Evolutionary conservation across 1,284 basidiomycete species (phyloP).

Genomic region (Ganoderma resinaceum): DNA sequence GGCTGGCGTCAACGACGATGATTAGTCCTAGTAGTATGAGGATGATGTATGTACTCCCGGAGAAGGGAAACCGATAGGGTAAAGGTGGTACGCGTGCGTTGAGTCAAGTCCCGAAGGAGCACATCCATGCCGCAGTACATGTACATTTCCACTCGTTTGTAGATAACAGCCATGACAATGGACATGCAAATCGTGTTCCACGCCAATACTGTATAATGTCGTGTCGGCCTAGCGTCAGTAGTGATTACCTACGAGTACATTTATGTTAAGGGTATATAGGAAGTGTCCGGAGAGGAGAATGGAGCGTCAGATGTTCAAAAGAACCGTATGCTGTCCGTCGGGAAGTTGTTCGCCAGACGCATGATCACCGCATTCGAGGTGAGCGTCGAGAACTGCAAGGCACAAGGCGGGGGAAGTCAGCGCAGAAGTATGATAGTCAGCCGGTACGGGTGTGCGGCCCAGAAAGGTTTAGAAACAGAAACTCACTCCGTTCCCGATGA

Average conservation of each 20-base stretch:
- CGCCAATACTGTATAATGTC: neutral
- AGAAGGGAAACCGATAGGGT: neutral
- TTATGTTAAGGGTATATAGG: neutral
- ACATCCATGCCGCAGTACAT: neutral
- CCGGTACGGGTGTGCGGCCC: neutral
- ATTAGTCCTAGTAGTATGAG: neutral
- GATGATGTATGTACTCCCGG: too few relatives aligned
- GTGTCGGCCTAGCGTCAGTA: neutral
- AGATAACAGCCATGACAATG: neutral
- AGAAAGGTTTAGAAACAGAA: neutral
- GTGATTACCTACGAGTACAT: neutral
- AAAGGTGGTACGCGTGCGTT: neutral
- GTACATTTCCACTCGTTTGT: neutral
- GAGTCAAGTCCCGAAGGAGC: neutral
- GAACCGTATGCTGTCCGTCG: slow-evolving; percentile 31
- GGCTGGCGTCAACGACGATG: neutral
- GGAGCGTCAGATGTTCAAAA: slow-evolving; percentile 22
- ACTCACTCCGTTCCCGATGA: slow-evolving; percentile 53
- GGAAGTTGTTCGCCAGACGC: slow-evolving; percentile 32
- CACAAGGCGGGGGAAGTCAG: neutral
- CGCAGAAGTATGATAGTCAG: neutral
- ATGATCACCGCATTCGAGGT: slow-evolving; percentile 39
- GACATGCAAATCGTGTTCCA: neutral
- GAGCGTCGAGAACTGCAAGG: slow-evolving; percentile 38
- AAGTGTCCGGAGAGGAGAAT: neutral